Conservation (phyloP, 371 early-diverging fungal genomes). For the Mortierella sp. region DNA sequence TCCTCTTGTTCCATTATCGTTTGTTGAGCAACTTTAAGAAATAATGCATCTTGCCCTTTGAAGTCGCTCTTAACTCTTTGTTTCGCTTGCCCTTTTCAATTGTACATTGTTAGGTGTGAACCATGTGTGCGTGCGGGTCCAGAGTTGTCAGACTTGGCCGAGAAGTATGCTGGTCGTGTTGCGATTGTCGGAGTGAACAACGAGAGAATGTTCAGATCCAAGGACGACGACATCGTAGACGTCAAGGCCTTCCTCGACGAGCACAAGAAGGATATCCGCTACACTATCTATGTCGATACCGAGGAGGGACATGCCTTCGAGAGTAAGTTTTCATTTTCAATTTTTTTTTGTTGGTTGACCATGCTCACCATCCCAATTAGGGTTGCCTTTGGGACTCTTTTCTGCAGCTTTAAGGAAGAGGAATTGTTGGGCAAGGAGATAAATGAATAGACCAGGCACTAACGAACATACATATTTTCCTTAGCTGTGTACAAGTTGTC, state of each 20-base stretch:
- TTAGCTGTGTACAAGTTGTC: constrained; percentile 32
- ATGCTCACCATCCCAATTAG: background rate
- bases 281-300: constrained; percentile 32
- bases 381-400: background rate
- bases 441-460: no score
- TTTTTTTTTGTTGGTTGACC: background rate
- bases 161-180: constrained; percentile 33
- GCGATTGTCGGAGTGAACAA: constrained; percentile 53
- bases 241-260: constrained; percentile 34
- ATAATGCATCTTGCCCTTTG: no score
- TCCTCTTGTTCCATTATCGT: background rate
- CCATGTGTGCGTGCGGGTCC: constrained; percentile 45
- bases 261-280: constrained; percentile 34
- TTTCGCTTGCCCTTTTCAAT: background rate
- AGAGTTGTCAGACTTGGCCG: constrained; percentile 42
- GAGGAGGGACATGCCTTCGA: constrained; percentile 27
- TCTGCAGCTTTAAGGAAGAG: background rate
- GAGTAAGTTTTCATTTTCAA: constrained; percentile 34
- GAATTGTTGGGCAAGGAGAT: background rate
- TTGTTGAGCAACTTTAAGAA: no score
- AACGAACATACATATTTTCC: no score
- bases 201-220: constrained; percentile 25
- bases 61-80: no score
- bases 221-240: constrained; percentile 5
- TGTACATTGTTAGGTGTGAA: constrained; percentile 38